Evolutionary conservation across 169 alveolate genomes (phyloP), one percentile per base, ranked within the genome.

Genomic region (Toxoplasma gondii): DNA sequence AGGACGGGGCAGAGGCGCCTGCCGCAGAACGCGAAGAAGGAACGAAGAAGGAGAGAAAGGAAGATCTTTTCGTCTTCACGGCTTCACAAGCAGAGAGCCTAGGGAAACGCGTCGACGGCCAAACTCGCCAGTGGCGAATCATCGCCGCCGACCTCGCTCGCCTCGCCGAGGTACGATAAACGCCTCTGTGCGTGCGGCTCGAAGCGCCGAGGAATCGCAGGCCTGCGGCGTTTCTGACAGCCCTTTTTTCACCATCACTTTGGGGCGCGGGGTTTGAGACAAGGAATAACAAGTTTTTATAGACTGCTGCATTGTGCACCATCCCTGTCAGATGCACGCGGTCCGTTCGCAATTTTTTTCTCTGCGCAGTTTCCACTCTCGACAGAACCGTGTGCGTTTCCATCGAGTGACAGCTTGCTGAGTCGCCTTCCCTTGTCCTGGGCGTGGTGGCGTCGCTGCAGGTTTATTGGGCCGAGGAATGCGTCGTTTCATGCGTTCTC

Each of bases 51-150:
- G 38, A 24, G 82, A 69, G 43, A n/a, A 36, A n/a, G 43, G 12
- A n/a, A n/a, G 84, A 22, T 5, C 9, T 2, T 16, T 19, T 1
- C 24, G n/a, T 31, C 5, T n/a, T 74, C 49, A 74, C 84, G 43
- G 43, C 44, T 12, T 17, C 49, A 4, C 49, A 74, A 19, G 84
- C 84, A 27, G 45, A 74, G 84, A 74, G 84, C 22, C 84, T 74
- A 17, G 84, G 27, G 43, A 74, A 74, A 36, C 38, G 43, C 39
- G 45, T 74, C 44, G 84, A 74, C 84, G 22, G 17, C 17, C 49
- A 74, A n/a, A 74, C 84, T 12, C 84, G 84, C 49, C 84, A 74
- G 84, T 74, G 84, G 84, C 84, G 84, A 41, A 74, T 74, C 22
- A n/a, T 74, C 84, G 84, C 84, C 24, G 84, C 84, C 44, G 84